Evolutionary conservation across 1,139 yeast species (phyloP), one percentile per base, ranked within the genome.

Genomic region (Suhomyces chickasaworum): DNA sequence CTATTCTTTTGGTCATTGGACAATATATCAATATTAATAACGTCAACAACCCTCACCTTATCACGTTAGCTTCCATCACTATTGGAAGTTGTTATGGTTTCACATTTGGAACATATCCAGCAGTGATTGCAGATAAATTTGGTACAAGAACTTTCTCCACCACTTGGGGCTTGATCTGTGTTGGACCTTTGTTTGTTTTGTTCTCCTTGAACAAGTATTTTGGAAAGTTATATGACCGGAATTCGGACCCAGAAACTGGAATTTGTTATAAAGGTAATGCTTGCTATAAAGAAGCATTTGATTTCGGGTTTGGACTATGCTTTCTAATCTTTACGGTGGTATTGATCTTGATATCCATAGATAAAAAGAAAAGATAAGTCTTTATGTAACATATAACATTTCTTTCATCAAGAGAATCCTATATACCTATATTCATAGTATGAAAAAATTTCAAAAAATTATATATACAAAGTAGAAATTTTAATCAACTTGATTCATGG

Each of bases 101-200:
- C 30, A 55, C 66, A 3, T 73, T 69, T 54, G 78, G 78, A 1
- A 69, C 73, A 0, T 75, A 73, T 49, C 80, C 80, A 5, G 78
- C 80, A 1, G 65, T 75, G 4, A 69, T 74, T 37, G 78, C 79
- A 1, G 80, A 75, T 50, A 57, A 57, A 32, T 73, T 71, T 58
- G 80, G 79, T 2, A 69, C 77, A 0, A 60, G 54, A 30, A 60
- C 70, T 0, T 74, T 75, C 45, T 66, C 77, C 1, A 73, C 78
- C 0, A 67, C 69, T 4, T 75, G 80, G 79, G 80, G 79, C 1
- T 61, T 75, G 45, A 61, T 73, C 4, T 71, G 78, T 51, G 68
- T 75, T 0, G 78, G 78, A 1, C 77, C 78, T 2, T 54, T 72
- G 37, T 42, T 70, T 10, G 57, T 67, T 0, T 57, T 74, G 25